A percentile compares a stretch with the other conserved stretches of the same genome.
Conservation (phyloP, 306 rosid genomes). For the Lablab purpureus region DNA sequence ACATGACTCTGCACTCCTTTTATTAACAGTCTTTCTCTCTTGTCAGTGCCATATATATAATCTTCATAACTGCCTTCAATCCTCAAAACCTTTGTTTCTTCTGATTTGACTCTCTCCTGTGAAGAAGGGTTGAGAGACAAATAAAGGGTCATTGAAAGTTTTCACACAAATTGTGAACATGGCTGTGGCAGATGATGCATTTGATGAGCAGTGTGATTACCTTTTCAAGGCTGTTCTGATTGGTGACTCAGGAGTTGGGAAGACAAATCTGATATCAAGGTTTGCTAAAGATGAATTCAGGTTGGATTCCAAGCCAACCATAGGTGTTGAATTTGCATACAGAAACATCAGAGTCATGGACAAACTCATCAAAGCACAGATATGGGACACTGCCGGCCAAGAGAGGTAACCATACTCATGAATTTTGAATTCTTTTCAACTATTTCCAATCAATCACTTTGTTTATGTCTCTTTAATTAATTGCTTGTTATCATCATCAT, state of each 20-base stretch:
- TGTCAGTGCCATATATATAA: too few relatives aligned
- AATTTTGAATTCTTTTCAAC: background rate
- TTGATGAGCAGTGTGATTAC: conserved; percentile 92
- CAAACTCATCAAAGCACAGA: conserved; percentile 88
- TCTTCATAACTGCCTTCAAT: background rate
- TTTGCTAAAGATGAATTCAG: conserved; percentile 79
- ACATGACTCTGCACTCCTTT: background rate
- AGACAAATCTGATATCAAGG: conserved; percentile 86
- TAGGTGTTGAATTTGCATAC: conserved; percentile 95
- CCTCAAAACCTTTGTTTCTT: background rate
- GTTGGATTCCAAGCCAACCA: conserved; percentile 87
- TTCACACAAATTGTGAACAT: background rate
- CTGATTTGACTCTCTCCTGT: background rate
- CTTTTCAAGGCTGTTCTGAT: conserved; percentile 79
- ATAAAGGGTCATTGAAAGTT: background rate
- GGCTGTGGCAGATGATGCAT: conserved; percentile 68
- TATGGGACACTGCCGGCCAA: conserved; percentile 99
- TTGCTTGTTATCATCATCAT: background rate
- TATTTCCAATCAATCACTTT: conserved; percentile 10
- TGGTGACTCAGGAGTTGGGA: conserved; percentile 95
- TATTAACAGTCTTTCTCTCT: background rate
- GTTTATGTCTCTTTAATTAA: background rate
- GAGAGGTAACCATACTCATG: conserved; percentile 63
- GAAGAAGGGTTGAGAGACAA: background rate
- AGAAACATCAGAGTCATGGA: conserved; percentile 73